phyloP scores from a whole-genome alignment of 345 rosid genomes.

The Corchorus capsularis region DNA sequence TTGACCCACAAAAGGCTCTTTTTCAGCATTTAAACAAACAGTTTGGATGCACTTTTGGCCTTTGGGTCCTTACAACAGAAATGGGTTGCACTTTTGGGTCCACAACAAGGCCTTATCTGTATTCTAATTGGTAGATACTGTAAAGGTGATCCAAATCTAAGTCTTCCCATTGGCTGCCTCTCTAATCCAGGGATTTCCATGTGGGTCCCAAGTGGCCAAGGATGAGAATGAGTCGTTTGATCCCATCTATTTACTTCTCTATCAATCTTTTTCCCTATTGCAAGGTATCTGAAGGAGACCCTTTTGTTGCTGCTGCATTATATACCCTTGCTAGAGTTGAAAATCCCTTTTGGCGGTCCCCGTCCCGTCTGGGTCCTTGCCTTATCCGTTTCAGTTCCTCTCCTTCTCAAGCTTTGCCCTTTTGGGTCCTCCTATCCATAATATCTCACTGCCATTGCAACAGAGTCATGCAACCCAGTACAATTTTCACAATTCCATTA shows the following conservation, averaged over 20 bases:
- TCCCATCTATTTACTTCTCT: neutral
- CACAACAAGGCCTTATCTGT: constrained; percentile 65
- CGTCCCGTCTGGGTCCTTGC: neutral
- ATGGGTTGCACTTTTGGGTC: constrained; percentile 40
- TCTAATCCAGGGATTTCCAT: constrained; percentile 57
- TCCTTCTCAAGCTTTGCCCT: neutral
- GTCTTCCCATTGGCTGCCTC: constrained; percentile 52
- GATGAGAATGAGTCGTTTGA: constrained; percentile 18
- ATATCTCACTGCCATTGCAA: neutral
- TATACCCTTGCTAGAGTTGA: neutral
- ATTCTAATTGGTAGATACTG: constrained; percentile 50
- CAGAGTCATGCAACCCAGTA: neutral
- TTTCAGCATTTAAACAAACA: constrained; percentile 16
- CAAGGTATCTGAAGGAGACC: neutral
- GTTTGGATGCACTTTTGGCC: constrained; percentile 40
- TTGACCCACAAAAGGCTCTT: constrained; percentile 37
- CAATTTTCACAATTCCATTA: neutral
- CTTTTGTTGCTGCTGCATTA: neutral
- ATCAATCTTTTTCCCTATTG: neutral
- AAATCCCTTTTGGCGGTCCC: neutral
- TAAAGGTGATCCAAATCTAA: constrained; percentile 46
- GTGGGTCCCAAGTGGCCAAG: constrained; percentile 15
- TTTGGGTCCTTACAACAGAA: constrained; percentile 21
- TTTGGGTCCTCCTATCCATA: neutral
- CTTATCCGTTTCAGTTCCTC: neutral